Evolutionary conservation across 2,329 filamentous ascomycete species (phyloP), one percentile per base, ranked within the genome.

Genomic region (Exserohilum turcica): DNA sequence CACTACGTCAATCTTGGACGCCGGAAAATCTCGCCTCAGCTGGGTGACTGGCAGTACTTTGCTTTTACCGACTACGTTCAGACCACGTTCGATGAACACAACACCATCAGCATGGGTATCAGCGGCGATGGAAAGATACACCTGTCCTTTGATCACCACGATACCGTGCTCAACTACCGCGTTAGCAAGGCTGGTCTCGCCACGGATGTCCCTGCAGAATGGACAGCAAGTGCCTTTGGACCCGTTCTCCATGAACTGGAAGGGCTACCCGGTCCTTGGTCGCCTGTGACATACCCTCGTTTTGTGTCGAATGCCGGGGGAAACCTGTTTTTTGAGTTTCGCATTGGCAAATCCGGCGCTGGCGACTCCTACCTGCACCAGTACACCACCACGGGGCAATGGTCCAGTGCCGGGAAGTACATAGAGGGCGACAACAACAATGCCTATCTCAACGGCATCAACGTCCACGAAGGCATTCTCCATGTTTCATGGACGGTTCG

Each of bases 51-150:
- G 80, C 72, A 82, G 59, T 77, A 75, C 8, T 61, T 81, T 29
- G 73, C 77, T 1, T 79, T 82, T 24, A 73, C 74, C 1, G 80
- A 82, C 63, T 82, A 82, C 42, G 68, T 77, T 13, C 80, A 83
- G 60, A 79, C 74, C 10, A 77, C 75, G 1, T 75, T 82, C 37
- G 80, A 82, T 52, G 79, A 80, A 3, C 80, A 82, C 61, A 82
- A 83, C 54, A 82, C 79, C 3, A 78, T 82, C 39, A 80, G 80
- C 63, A 73, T 82, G 57, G 80, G 80, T 2, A 78, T 82, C 37
- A 80, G 76, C 38, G 79, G 77, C 1, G 80, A 82, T 54, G 80
- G 80, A 38, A 81, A 77, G n/a, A 80, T 83, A 19, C 80, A 82
- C 54, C 64, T 83, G 3, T 79, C 78, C 6, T 82, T 81, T 57